A percentile compares a stretch with the other conserved stretches of the same genome.
Conservation (phyloP, 129 eudicot genomes). For the Cynara cardunculus region DNA sequence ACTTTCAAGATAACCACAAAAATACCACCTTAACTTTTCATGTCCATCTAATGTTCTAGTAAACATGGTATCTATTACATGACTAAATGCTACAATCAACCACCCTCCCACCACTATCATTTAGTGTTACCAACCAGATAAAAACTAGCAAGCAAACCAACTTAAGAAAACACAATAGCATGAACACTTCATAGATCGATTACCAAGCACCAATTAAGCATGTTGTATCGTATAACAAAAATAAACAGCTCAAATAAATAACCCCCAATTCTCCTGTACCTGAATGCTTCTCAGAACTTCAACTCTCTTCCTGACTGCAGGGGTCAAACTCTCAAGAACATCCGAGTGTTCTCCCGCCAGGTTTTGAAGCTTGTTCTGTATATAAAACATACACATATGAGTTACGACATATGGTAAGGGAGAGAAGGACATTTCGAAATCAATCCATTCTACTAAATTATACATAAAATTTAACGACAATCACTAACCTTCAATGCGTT, state of each 20-base stretch:
- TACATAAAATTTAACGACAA: not conserved
- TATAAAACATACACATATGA: not conserved
- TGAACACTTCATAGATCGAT: not conserved
- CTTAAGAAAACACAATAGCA: not conserved
- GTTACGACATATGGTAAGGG: too few relatives aligned
- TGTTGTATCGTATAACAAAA: not conserved
- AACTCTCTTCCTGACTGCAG: slow-evolving; percentile 64
- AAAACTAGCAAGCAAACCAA: not conserved
- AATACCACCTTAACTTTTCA: not conserved
- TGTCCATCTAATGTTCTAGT: not conserved
- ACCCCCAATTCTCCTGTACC: slow-evolving; percentile 29
- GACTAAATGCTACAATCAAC: not conserved
- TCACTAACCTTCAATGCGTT: slow-evolving; percentile 65
- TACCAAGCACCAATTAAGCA: not conserved
- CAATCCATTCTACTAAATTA: not conserved
- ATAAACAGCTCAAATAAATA: not conserved
- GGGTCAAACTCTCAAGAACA: slow-evolving; percentile 53
- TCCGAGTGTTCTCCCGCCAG: slow-evolving; percentile 56
- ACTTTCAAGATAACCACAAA: not conserved
- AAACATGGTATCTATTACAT: not conserved
- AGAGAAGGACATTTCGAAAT: not conserved
- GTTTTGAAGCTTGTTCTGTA: slow-evolving; percentile 57
- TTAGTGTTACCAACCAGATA: not conserved
- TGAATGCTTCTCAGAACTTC: slow-evolving; percentile 58
- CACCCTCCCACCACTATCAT: not conserved